These are phyloP conservation scores for Brachypodium distachyon DNA, from an alignment of 202 grass and related monocot species.

Conservation along the genomic window DNA sequence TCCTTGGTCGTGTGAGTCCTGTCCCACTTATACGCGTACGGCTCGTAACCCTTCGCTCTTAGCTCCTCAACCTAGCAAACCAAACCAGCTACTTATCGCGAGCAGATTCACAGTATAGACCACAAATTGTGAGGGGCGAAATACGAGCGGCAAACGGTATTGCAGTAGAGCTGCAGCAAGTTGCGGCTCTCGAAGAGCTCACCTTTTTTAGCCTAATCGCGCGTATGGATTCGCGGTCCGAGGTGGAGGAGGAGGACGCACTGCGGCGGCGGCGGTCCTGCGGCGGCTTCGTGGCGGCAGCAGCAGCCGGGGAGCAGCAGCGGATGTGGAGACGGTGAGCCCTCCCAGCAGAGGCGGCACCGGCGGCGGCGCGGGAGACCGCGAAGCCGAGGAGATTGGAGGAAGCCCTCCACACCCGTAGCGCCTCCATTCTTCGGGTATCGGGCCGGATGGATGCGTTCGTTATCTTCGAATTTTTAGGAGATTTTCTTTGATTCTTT, in stretches of 20 bases:
- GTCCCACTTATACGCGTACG: constrained; percentile 89
- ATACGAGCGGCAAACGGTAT: not conserved
- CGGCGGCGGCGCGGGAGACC: constrained; percentile 22
- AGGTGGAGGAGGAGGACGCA: constrained; percentile 55
- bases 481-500: not conserved
- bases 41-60: constrained; percentile 74
- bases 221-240: constrained; percentile 90
- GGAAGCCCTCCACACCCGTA: constrained; percentile 72
- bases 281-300: constrained; percentile 31
- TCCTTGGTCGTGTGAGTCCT: constrained; percentile 76
- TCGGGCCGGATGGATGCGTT: not conserved
- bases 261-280: constrained; percentile 55
- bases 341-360: constrained; percentile 3
- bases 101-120: not conserved
- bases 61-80: constrained; percentile 80
- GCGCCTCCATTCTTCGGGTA: constrained; percentile 44
- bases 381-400: constrained; percentile 55
- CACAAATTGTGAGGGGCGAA: not conserved
- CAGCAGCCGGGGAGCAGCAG: constrained; percentile 52
- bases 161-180: not conserved
- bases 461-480: constrained; percentile 14
- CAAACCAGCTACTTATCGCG: not conserved
- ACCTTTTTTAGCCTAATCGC: constrained; percentile 92
- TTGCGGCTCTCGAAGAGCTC: not conserved
- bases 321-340: constrained; percentile 27